Base-by-base conservation (phyloP, 768 basidiomycete genomes). In the Pholiota microspora region DNA sequence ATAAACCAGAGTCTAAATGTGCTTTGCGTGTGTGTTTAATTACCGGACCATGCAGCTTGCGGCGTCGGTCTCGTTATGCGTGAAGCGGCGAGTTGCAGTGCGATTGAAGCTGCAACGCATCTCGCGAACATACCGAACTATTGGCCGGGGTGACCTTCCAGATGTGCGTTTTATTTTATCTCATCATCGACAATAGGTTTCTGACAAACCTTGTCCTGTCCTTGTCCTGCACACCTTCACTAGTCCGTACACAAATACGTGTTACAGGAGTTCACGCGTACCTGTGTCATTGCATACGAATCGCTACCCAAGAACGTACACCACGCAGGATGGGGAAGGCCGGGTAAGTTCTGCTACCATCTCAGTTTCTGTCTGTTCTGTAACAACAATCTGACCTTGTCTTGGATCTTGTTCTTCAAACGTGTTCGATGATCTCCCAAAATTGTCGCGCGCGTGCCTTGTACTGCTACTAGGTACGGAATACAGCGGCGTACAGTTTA, bases 321-420 rank as follows among this genome's bases (percentile, higher is more conserved):
- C 61, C 88, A 87, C 60, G 80, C 83, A 38, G 90, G 90, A 10
- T 92, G 89, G 89, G 89, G 90, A 21, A 71, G 75, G 59, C 88
- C 84, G 57, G 85, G 86, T 85, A 62, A 42, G 40, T 23, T 23
- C 16, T 23, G 4, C 9, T 42, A 42, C 10, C 1, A 18, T 18
- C 40, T 10, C 40, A 23, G n/a, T 21, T n/a, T 12, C 21, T 42
- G 16, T 10, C 18, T 21, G 40, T 21, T 16, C 12, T 18, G 36
- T 7, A 38, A 16, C 36, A 38, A 21, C 36, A 18, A 32, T 36
- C 29, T 27, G 40, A 32, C 16, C 9, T 31, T 23, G 27, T 21
- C 29, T 12, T 24, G 21, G 13, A 40, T 38, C 36, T 38, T 21
- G 24, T 10, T 40, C 7, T 24, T 45, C 40, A 55, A 29, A 44